Percentiles rank a stretch among this genome's conserved stretches.
Conservation (phyloP, 148 eudicot species). For the Salicornia ramosissima region DNA sequence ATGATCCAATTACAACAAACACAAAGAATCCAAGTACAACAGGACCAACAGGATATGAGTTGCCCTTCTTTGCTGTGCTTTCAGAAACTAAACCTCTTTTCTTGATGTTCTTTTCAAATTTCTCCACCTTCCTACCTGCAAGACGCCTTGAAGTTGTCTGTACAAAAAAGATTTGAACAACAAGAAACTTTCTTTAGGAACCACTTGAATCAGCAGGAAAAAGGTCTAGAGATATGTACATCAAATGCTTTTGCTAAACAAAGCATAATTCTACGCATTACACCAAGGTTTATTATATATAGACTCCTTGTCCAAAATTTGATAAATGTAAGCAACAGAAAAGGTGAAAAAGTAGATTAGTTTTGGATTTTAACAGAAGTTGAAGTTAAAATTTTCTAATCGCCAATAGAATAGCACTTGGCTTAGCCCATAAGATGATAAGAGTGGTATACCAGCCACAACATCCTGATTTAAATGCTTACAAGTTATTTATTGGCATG, state of each 20-base stretch:
- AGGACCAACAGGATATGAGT: slow-evolving; percentile 55
- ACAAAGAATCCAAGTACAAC: slow-evolving; percentile 52
- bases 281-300: not conserved
- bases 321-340: not conserved
- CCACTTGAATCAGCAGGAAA: not conserved
- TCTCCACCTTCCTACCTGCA: slow-evolving; percentile 53
- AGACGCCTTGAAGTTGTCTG: slow-evolving; percentile 64
- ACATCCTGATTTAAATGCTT: not conserved
- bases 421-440: too few relatives aligned
- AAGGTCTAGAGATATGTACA: not conserved
- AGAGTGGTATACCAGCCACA: not conserved
- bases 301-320: not conserved
- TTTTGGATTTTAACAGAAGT: too few relatives aligned
- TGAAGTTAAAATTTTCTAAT: too few relatives aligned
- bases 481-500: not conserved
- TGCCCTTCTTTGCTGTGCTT: slow-evolving; percentile 47
- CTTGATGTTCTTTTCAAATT: slow-evolving; percentile 54
- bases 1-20: slow-evolving; percentile 65
- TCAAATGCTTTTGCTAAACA: not conserved
- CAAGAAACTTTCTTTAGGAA: not conserved
- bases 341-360: too few relatives aligned
- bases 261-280: not conserved
- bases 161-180: not conserved
- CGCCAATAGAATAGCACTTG: too few relatives aligned
- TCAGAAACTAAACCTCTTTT: slow-evolving; percentile 46